Evolutionary conservation across 2,329 filamentous ascomycete genomes (phyloP), one percentile per base, ranked within the genome.

Genomic region (Phyllosticta paracitricarpa): DNA sequence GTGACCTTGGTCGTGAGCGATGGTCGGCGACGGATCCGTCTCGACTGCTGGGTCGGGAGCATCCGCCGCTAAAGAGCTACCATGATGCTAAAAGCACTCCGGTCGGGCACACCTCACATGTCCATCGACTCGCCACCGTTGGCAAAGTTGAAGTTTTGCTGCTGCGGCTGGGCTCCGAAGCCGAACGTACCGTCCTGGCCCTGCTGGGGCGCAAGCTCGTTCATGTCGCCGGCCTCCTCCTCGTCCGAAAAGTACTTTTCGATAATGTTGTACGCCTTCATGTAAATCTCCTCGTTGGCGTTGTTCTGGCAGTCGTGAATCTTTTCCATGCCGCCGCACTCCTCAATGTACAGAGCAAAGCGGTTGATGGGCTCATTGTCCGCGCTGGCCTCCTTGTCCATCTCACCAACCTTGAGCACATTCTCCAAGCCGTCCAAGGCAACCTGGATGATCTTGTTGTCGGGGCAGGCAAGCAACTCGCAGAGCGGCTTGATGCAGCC

Each of bases 191-290:
- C 87, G 69, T 87, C 84, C 72, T 91, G 88, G 66, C 82, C 84
- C 67, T 85, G 82, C 69, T 85, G 82, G 64, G 89, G 84, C 64
- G 84, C 88, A 76, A 91, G 84, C 70, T 95, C 90, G 64, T 91
- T 89, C 68, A 91, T 91, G 66, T 92, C 91, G 65, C 76, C 81
- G 55, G 78, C 84, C 73, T 96, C 94, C 61, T 97, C 94, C 68
- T 99, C 94, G 71, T 99, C 94, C 0, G 92, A 97, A 81, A 99
- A 99, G 84, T 99, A 99, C 82, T 97, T 97, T 83, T 99, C 94
- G 68, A 99, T 99, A 78, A 99, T 99, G 84, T 96, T 97, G 84
- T 97, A 99, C 0, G 94, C 94, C 86, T 99, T 99, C 93, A 99
- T 97, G 83, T 99, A 99, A 69, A 99, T 99, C 79, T 99, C 94